Conservation (phyloP, 2,329 filamentous ascomycete genomes). For the Aaosphaeria arxii region DNA sequence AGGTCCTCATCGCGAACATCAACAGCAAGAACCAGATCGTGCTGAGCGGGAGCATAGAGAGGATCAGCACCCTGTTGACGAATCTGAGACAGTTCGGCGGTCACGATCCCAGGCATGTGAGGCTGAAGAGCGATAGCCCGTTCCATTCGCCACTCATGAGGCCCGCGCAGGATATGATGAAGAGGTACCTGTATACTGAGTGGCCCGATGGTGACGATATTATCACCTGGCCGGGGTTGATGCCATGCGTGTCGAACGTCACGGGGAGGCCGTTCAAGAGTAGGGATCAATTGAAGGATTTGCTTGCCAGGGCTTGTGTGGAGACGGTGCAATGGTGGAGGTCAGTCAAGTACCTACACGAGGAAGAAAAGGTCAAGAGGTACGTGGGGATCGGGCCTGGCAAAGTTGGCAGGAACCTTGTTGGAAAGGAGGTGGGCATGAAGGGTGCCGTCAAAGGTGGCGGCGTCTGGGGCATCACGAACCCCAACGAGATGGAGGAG, state of each 20-base stretch:
- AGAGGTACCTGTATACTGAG: conserved; percentile 59
- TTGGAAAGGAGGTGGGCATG: conserved; percentile 94
- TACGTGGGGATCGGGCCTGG: conserved; percentile 94
- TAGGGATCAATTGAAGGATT: conserved; percentile 71
- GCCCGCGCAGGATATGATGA: conserved; percentile 75
- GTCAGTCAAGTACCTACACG: conserved; percentile 83
- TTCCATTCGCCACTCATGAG: conserved; percentile 93
- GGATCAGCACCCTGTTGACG: conserved; percentile 76
- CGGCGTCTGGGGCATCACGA: conserved; percentile 87
- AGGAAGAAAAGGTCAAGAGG: conserved; percentile 73
- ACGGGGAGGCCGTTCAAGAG: conserved; percentile 73
- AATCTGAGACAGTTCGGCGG: conserved; percentile 87
- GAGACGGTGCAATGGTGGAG: conserved; percentile 96
- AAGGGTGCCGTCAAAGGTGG: conserved; percentile 79
- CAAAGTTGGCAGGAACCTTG: conserved; percentile 88
- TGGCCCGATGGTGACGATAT: conserved; percentile 61
- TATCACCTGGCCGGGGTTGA: conserved; percentile 68
- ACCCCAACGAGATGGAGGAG: conserved; percentile 59
- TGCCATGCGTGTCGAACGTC: conserved; percentile 85
- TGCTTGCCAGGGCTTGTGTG: conserved; percentile 78
- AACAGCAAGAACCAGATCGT: conserved; percentile 98
- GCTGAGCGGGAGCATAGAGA: conserved; percentile 78
- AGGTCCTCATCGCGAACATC: conserved; percentile 88
- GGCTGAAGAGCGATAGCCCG: conserved; percentile 81
- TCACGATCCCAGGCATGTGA: conserved; percentile 84